Conservation (phyloP, 1,284 basidiomycete genomes). For the Sporisorium scitamineum region DNA sequence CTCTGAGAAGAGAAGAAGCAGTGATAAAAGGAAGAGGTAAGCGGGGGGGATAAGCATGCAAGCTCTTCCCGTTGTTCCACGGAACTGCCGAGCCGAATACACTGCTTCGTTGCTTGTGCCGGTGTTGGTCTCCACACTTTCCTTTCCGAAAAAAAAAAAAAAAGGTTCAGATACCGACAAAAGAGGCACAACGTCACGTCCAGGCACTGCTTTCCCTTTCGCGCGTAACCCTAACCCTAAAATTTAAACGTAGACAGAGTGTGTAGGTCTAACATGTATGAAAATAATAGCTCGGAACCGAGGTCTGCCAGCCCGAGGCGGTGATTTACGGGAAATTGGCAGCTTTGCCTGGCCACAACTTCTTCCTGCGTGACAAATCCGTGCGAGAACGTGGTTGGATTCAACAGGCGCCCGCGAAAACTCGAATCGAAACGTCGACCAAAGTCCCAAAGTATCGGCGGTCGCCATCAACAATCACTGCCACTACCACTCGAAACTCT, state of each 20-base stretch:
- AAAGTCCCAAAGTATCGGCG: too few species aligned
- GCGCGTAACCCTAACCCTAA: too few species aligned
- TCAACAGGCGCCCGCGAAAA: too few species aligned
- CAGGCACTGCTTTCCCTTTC: neutral
- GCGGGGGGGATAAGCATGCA: neutral
- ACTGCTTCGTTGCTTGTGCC: neutral
- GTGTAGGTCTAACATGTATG: neutral
- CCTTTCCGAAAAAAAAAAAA: too few species aligned
- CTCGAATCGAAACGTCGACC: neutral
- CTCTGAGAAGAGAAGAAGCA: too few species aligned
- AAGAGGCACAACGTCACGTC: too few species aligned
- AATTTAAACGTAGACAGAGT: too few species aligned
- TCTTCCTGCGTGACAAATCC: neutral
- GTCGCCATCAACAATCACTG: neutral
- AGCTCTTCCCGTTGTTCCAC: neutral
- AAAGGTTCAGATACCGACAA: neutral
- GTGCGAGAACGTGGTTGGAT: neutral
- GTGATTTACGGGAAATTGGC: neutral
- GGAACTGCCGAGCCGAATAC: neutral
- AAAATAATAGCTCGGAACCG: neutral
- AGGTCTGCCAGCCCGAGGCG: neutral
- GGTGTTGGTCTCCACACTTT: slow-evolving; percentile 15
- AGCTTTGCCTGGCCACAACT: neutral
- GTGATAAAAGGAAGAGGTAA: too few species aligned
- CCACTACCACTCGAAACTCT: neutral